phyloP scores from a whole-genome alignment of 257 asterid species.

The Plantago major region DNA sequence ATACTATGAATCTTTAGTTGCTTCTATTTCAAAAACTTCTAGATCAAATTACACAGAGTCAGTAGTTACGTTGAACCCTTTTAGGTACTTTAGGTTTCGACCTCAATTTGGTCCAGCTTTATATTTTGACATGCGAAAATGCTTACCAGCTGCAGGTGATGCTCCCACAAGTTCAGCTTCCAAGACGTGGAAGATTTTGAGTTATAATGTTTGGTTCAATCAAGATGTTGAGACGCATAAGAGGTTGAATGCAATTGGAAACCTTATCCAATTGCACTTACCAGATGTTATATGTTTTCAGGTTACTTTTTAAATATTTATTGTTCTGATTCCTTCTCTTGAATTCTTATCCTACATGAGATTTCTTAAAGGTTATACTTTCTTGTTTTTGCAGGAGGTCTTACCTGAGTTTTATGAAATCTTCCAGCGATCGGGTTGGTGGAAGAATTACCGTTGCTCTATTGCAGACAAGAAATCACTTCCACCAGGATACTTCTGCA shows the following conservation, averaged over 20 bases:
- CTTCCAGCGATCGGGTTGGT: slow-evolving; percentile 71
- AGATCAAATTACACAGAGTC: background rate
- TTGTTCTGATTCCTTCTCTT: slow-evolving; percentile 1
- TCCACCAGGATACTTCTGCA: slow-evolving; percentile 69
- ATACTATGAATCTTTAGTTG: too few relatives aligned
- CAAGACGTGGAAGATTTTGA: slow-evolving; percentile 61
- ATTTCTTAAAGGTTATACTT: slow-evolving; percentile 7
- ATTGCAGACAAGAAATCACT: slow-evolving; percentile 34
- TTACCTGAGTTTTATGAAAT: slow-evolving; percentile 57
- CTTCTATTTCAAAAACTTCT: too few relatives aligned
- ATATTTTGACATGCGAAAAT: background rate
- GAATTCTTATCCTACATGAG: background rate
- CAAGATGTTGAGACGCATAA: slow-evolving; percentile 72
- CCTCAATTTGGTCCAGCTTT: background rate
- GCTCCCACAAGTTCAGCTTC: slow-evolving; percentile 23
- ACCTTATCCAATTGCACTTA: slow-evolving; percentile 66
- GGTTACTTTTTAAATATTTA: slow-evolving; percentile 37
- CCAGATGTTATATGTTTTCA: slow-evolving; percentile 91
- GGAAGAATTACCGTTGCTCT: slow-evolving; percentile 84
- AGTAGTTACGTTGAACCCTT: background rate
- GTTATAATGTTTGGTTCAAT: slow-evolving; percentile 85
- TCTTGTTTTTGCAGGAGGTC: slow-evolving; percentile 61
- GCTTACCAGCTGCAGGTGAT: slow-evolving; percentile 27
- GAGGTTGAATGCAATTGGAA: slow-evolving; percentile 75
- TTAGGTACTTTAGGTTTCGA: slow-evolving; percentile 1